A percentile compares a stretch with the other conserved stretches of the same genome.
These are phyloP conservation scores for Brassica nigra DNA, from an alignment of 345 rosid species.

Conservation along the genomic window DNA sequence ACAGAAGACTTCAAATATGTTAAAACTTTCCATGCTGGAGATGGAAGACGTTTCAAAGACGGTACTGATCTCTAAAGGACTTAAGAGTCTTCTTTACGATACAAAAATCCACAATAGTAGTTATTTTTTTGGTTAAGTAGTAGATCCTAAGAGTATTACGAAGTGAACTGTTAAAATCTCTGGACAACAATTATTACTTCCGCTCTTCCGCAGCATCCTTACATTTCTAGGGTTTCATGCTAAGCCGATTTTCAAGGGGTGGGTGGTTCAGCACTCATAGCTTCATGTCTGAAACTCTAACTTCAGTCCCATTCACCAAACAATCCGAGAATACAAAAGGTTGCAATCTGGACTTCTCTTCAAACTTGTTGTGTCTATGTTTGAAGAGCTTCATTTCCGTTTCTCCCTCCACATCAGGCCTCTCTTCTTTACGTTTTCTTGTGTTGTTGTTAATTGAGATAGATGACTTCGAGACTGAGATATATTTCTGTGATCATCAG, in stretches of 20 bases:
- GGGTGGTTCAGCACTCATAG: constrained; percentile 14
- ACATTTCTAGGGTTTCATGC: constrained; percentile 3
- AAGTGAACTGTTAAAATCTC: constrained; percentile 22
- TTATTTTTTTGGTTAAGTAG: neutral
- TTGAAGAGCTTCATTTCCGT: constrained; percentile 52
- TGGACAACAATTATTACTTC: constrained; percentile 16
- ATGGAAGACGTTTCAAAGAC: neutral
- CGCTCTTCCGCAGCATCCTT: constrained; percentile 5
- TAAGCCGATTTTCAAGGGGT: neutral
- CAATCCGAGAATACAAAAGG: constrained; percentile 42
- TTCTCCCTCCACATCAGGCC: constrained; percentile 42
- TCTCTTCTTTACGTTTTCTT: constrained; percentile 73
- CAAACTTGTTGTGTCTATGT: constrained; percentile 40
- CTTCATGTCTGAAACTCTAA: constrained; percentile 48
- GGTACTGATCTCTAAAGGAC: neutral
- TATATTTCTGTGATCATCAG: constrained; percentile 12
- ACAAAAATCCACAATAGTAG: constrained; percentile 1
- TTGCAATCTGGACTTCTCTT: constrained; percentile 32
- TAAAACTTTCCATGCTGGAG: neutral
- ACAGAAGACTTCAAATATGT: too few relatives aligned
- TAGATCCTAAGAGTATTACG: neutral
- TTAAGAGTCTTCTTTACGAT: neutral
- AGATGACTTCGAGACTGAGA: neutral
- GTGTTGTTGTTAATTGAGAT: constrained; percentile 33
- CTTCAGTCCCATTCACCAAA: constrained; percentile 49